A percentile compares a stretch with the other conserved stretches of the same genome.
phyloP scores from a whole-genome alignment of 2,329 filamentous ascomycete genomes.

The Hortaea werneckii region DNA sequence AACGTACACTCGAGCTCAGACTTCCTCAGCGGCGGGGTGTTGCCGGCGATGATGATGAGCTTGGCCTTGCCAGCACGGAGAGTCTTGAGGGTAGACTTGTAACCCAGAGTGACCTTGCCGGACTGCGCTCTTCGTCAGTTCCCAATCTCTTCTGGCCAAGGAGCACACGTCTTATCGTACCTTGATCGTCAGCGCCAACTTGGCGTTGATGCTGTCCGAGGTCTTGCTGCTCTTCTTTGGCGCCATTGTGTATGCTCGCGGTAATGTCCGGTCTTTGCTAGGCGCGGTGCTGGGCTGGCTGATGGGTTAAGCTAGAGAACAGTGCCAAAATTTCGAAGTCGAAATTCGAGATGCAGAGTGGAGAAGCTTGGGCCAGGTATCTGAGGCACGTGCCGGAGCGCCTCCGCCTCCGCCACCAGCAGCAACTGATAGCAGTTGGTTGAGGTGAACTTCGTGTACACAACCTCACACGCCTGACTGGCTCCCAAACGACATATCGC shows the following conservation, averaged over 20 bases:
- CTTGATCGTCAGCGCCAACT: constrained; percentile 44
- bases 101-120: constrained; percentile 68
- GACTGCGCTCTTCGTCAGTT: constrained; percentile 22
- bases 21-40: constrained; percentile 97
- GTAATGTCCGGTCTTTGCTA: constrained; percentile 1
- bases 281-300: background rate
- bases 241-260: constrained; percentile 43
- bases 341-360: background rate
- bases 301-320: background rate
- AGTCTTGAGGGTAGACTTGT: constrained; percentile 82
- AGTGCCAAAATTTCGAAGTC: background rate
- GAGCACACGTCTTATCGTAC: constrained; percentile 10
- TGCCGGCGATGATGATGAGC: constrained; percentile 90
- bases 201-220: constrained; percentile 67
- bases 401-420: no score
- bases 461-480: no score
- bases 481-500: no score
- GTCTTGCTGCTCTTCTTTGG: constrained; percentile 81
- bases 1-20: constrained; percentile 67
- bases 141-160: constrained; percentile 2
- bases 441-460: no score
- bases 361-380: no score
- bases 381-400: no score
- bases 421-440: no score
- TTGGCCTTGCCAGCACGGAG: constrained; percentile 96